These are phyloP conservation scores for Stagonosporopsis cucurbitacearum DNA, from an alignment of 2,329 filamentous ascomycete genomes.

Conservation along the genomic window DNA sequence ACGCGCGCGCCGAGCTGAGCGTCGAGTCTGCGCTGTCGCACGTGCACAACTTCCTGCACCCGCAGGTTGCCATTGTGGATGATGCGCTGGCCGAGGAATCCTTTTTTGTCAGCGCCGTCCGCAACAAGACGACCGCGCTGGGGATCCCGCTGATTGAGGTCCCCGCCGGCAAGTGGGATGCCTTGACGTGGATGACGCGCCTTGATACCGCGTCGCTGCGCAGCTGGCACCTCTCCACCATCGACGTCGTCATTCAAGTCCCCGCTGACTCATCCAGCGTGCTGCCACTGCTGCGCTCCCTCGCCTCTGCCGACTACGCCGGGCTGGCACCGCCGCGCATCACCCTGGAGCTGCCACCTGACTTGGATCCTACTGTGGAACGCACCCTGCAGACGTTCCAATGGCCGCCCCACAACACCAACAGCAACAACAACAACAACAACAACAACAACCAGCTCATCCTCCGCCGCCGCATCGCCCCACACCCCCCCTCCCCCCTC, in stretches of 20 bases:
- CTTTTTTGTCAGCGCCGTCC: constrained; percentile 69
- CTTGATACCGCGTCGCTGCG: constrained; percentile 75
- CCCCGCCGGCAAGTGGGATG: constrained; percentile 66
- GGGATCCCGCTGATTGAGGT: constrained; percentile 75
- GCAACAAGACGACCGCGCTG: constrained; percentile 60
- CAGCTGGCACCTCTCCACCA: constrained; percentile 76
- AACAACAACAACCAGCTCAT: constrained; percentile 62
- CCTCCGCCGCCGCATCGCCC: constrained; percentile 75
- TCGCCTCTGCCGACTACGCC: constrained; percentile 77
- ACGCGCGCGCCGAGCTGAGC: constrained; percentile 70
- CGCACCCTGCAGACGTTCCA: constrained; percentile 68
- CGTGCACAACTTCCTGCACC: constrained; percentile 75
- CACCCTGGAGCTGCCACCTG: constrained; percentile 80
- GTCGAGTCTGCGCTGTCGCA: constrained; percentile 71
- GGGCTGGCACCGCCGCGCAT: constrained; percentile 73
- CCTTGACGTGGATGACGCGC: constrained; percentile 77
- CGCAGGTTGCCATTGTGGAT: constrained; percentile 78
- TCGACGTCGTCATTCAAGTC: constrained; percentile 87
- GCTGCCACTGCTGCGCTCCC: constrained; percentile 76
- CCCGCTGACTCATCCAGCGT: constrained; percentile 75
- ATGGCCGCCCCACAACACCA: constrained; percentile 67
- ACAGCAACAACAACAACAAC: too few species aligned
- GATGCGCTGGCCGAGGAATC: constrained; percentile 69
- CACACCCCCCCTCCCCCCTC: constrained; percentile 65
- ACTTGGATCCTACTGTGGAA: constrained; percentile 70